A percentile compares a stretch with the other conserved stretches of the same genome.
Conservation (phyloP, 805 yeast genomes). For the Candida gorgasii region DNA sequence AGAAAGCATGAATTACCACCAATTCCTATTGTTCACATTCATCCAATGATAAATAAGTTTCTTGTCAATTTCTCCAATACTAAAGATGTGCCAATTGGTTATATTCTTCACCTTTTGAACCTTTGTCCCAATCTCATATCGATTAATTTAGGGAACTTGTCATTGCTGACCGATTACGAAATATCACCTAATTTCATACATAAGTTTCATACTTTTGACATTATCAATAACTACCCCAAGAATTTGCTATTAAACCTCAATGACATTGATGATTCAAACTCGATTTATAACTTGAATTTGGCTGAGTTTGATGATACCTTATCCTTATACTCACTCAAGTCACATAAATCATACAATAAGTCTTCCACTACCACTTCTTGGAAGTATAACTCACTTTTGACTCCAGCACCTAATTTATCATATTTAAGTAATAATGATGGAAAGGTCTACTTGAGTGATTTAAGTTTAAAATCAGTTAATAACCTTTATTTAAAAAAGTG, state of each 20-base stretch:
- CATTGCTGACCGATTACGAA: slow-evolving; percentile 68
- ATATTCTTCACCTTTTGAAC: slow-evolving; percentile 64
- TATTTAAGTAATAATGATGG: slow-evolving; percentile 33
- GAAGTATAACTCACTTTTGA: slow-evolving; percentile 40
- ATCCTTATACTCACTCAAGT: slow-evolving; percentile 10
- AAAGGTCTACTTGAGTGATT: slow-evolving; percentile 39
- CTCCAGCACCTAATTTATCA: slow-evolving; percentile 37
- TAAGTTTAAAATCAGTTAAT: slow-evolving; percentile 41
- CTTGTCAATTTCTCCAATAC: slow-evolving; percentile 61
- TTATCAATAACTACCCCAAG: slow-evolving; percentile 39
- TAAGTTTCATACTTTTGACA: slow-evolving; percentile 40
- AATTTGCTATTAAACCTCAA: slow-evolving; percentile 19
- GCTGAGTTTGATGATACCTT: slow-evolving; percentile 12
- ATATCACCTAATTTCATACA: slow-evolving; percentile 37
- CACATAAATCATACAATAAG: slow-evolving; percentile 1
- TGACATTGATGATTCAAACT: slow-evolving; percentile 16
- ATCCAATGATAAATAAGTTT: slow-evolving; percentile 65
- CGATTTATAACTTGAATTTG: slow-evolving; percentile 14
- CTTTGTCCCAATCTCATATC: slow-evolving; percentile 61
- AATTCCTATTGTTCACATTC: slow-evolving; percentile 22
- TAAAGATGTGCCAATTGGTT: slow-evolving; percentile 81
- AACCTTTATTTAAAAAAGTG: slow-evolving; percentile 28
- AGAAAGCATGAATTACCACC: not conserved
- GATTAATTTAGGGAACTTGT: slow-evolving; percentile 60
- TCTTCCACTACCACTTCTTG: slow-evolving; percentile 26